A percentile compares a stretch with the other conserved stretches of the same genome.
Conservation (phyloP, 192 early-diverging fungal genomes). For the Mortierella alpina region DNA sequence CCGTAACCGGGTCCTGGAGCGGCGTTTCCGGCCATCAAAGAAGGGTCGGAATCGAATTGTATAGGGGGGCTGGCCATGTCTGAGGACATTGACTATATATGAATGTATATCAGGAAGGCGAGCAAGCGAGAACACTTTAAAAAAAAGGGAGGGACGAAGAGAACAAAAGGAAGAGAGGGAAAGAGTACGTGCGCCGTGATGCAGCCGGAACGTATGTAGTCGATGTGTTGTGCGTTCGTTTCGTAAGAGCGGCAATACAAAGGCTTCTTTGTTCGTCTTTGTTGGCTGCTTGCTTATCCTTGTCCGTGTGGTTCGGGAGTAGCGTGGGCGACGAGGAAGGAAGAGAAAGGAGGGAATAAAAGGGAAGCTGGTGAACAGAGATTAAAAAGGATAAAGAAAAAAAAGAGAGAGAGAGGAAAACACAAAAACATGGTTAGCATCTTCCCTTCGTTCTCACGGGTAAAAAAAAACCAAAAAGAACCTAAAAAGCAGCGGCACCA, state of each 20-base stretch:
- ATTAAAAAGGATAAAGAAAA: constrained; percentile 7
- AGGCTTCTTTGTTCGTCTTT: not conserved
- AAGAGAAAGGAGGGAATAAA: constrained; percentile 7
- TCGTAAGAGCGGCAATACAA: not conserved
- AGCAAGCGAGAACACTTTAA: not conserved
- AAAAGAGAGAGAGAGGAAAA: constrained; percentile 8
- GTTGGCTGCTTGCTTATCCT: not conserved
- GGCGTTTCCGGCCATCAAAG: constrained; percentile 29
- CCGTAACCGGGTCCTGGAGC: constrained; percentile 32
- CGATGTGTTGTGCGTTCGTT: not conserved
- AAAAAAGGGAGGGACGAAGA: not conserved
- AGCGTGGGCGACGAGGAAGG: not conserved
- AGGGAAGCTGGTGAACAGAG: constrained; percentile 6
- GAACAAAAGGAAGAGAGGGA: not conserved
- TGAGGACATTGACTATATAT: constrained; percentile 32
- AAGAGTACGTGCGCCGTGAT: not conserved
- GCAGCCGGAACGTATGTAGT: not conserved
- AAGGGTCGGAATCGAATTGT: constrained; percentile 45
- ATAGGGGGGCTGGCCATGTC: constrained; percentile 53
- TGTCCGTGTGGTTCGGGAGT: not conserved
- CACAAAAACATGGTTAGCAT: constrained; percentile 5
- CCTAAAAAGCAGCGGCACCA: not conserved
- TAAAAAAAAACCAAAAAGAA: constrained; percentile 28
- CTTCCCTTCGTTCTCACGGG: constrained; percentile 37
- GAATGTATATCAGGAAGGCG: not conserved